Evolutionary conservation across 2,329 filamentous ascomycete genomes (phyloP).

Genomic region (Dothistroma pini): DNA sequence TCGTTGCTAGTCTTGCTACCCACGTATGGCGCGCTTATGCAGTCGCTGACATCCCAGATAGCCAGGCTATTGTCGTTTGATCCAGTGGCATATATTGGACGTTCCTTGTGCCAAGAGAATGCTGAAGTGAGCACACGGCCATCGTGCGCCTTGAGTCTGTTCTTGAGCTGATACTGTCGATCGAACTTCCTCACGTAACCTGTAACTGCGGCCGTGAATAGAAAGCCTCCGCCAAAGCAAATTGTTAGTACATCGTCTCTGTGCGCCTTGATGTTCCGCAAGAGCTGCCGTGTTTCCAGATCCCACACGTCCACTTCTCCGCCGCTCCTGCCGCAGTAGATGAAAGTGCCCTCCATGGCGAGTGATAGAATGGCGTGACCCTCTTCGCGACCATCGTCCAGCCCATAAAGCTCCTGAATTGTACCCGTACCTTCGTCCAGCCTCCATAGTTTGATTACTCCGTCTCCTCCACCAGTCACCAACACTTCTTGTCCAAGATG

Average conservation of each 20-base stretch:
- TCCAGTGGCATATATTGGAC: slow-evolving; percentile 87
- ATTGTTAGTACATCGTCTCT: slow-evolving; percentile 81
- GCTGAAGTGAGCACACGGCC: slow-evolving; percentile 86
- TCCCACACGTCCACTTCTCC: slow-evolving; percentile 96
- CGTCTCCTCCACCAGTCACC: slow-evolving; percentile 89
- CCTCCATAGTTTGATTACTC: slow-evolving; percentile 90
- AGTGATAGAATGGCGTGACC: slow-evolving; percentile 70
- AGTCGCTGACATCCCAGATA: slow-evolving; percentile 74
- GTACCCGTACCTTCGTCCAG: slow-evolving; percentile 59
- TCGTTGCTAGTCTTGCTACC: slow-evolving; percentile 57
- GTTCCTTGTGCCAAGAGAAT: slow-evolving; percentile 63
- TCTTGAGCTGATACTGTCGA: slow-evolving; percentile 76
- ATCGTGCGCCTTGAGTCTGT: slow-evolving; percentile 76
- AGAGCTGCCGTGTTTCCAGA: slow-evolving; percentile 84
- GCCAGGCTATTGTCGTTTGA: slow-evolving; percentile 88
- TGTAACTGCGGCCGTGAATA: slow-evolving; percentile 86
- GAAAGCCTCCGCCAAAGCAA: slow-evolving; percentile 76
- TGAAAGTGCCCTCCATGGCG: slow-evolving; percentile 81
- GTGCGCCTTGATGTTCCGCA: slow-evolving; percentile 80
- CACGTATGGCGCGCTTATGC: slow-evolving; percentile 44
- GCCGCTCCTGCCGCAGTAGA: slow-evolving; percentile 84
- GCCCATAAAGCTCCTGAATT: slow-evolving; percentile 65
- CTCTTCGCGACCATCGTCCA: slow-evolving; percentile 57
- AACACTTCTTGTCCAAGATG: slow-evolving; percentile 72
- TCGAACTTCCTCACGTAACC: slow-evolving; percentile 71